Conservation (phyloP, 2,329 filamentous ascomycete species). For the Cyphellophora europaea region DNA sequence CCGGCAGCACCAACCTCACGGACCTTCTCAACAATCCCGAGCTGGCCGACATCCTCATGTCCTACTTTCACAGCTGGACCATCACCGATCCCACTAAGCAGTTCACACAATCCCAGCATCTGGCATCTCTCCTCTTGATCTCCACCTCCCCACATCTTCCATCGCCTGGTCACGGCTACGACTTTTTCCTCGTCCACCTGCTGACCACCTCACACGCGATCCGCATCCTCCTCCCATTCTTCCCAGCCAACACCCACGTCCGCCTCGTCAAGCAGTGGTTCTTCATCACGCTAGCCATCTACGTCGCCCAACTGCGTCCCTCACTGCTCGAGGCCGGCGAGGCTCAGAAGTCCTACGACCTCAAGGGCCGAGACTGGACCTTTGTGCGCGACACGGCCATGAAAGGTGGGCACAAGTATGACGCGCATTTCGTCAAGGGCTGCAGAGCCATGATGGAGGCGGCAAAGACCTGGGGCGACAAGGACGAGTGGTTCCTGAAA, state of each 20-base stretch:
- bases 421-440: constrained; percentile 82
- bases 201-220: constrained; percentile 82
- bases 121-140: constrained; percentile 38
- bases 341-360: constrained; percentile 44
- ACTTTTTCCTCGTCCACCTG: constrained; percentile 74
- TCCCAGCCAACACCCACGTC: constrained; percentile 65
- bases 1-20: constrained; percentile 55
- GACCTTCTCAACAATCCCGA: constrained; percentile 61
- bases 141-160: constrained; percentile 21
- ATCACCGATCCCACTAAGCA: constrained; percentile 61
- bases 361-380: constrained; percentile 63
- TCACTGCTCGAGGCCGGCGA: constrained; percentile 44
- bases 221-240: constrained; percentile 68
- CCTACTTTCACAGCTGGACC: constrained; percentile 87
- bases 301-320: constrained; percentile 66
- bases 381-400: constrained; percentile 66
- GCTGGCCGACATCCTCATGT: constrained; percentile 50
- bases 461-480: constrained; percentile 33
- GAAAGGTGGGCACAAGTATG: constrained; percentile 55
- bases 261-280: constrained; percentile 78
- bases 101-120: constrained; percentile 60
- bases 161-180: constrained; percentile 47
- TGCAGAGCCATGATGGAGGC: constrained; percentile 65
- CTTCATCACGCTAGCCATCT: constrained; percentile 70
- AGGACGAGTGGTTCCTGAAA: constrained; percentile 37